Conservation (phyloP, 352 stramenopile genomes). For the Globisporangium alternatum region DNA sequence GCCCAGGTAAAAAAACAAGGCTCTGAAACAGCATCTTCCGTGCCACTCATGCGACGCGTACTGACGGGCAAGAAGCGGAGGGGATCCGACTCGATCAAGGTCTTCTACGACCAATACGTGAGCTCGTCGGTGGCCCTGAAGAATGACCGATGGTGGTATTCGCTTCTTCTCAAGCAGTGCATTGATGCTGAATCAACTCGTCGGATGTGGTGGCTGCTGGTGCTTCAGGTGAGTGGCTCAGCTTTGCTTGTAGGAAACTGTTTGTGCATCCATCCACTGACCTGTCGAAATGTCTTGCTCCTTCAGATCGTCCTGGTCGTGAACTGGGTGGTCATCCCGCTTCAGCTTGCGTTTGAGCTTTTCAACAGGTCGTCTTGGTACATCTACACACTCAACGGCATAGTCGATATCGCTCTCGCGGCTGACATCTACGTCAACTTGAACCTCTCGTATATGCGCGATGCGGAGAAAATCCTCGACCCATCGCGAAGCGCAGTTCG, state of each 20-base stretch:
- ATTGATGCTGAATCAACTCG: slow-evolving; percentile 49
- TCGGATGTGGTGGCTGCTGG: slow-evolving; percentile 48
- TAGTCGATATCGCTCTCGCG: slow-evolving; percentile 32
- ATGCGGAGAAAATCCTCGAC: slow-evolving; percentile 57
- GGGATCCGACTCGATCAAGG: slow-evolving; percentile 12
- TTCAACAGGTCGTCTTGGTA: slow-evolving; percentile 22
- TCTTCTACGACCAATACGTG: slow-evolving; percentile 22
- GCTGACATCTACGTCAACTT: slow-evolving; percentile 59
- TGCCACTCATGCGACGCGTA: slow-evolving; percentile 17
- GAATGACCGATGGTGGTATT: slow-evolving; percentile 9
- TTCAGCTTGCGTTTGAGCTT: slow-evolving; percentile 45
- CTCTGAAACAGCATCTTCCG: background rate
- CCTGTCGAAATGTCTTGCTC: background rate
- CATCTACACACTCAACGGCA: slow-evolving; percentile 18
- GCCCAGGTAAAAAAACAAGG: background rate
- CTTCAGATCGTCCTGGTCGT: slow-evolving; percentile 23
- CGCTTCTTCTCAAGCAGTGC: slow-evolving; percentile 27
- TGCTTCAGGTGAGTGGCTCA: slow-evolving; percentile 23
- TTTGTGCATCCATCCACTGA: background rate
- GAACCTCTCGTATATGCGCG: slow-evolving; percentile 44
- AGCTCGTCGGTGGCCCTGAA: background rate
- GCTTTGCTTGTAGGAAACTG: background rate
- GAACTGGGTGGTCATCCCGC: slow-evolving; percentile 49
- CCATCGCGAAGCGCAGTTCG: slow-evolving; percentile 29
- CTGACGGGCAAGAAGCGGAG: slow-evolving; percentile 20